phyloP scores from a whole-genome alignment of 2,329 filamentous ascomycete genomes.

The Metarhizium brunneum region DNA sequence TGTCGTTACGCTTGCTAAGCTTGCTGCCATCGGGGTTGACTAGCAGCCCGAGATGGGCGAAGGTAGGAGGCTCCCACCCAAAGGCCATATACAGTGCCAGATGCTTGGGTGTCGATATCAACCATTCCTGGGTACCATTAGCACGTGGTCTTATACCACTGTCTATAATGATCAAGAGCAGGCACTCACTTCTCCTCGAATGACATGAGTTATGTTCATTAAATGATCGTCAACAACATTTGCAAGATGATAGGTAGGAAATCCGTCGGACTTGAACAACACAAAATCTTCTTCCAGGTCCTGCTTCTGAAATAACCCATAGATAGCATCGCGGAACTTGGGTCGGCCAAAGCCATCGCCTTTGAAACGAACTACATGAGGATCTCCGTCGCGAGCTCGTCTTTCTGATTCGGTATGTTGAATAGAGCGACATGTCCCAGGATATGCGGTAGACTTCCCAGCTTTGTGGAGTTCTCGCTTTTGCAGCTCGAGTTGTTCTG shows the following conservation, averaged over 20 bases:
- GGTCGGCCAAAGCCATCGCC: conserved; percentile 46
- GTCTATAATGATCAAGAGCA: background rate
- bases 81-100: conserved; percentile 66
- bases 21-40: conserved; percentile 62
- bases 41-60: conserved; percentile 72
- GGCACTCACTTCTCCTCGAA: conserved; percentile 66
- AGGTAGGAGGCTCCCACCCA: conserved; percentile 62
- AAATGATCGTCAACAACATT: conserved; percentile 94
- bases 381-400: conserved; percentile 58
- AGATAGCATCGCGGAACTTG: conserved; percentile 68
- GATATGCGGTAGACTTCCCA: conserved; percentile 36
- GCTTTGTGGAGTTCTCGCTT: conserved; percentile 51
- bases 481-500: conserved; percentile 58
- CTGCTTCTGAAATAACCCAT: conserved; percentile 54
- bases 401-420: conserved; percentile 58
- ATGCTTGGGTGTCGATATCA: conserved; percentile 78
- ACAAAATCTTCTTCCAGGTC: conserved; percentile 69
- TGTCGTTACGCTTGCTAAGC: conserved; percentile 71
- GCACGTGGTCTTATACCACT: background rate
- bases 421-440: conserved; percentile 62
- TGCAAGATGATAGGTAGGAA: conserved; percentile 92
- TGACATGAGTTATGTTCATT: conserved; percentile 94
- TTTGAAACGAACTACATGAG: conserved; percentile 70
- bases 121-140: conserved; percentile 62
- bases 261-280: conserved; percentile 81